These are phyloP conservation scores for Aspergillus unguis DNA, from an alignment of 2,329 filamentous ascomycete genomes.

Conservation along the genomic window DNA sequence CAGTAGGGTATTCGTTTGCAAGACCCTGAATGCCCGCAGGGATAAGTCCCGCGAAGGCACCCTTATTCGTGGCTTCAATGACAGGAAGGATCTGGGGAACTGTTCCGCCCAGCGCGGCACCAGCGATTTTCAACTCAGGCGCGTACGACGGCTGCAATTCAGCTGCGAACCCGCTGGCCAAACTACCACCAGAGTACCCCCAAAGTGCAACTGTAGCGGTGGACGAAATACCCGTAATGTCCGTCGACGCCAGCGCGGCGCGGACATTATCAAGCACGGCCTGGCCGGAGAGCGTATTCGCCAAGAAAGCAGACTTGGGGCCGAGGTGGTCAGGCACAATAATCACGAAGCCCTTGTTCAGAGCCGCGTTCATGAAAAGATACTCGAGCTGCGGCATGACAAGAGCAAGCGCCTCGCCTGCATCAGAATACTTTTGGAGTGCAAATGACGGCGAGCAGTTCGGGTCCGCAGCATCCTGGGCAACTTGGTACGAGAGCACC, in stretches of 20 bases:
- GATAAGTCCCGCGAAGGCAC: slow-evolving; percentile 34
- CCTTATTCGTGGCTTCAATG: slow-evolving; percentile 33
- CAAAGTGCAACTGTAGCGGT: slow-evolving; percentile 45
- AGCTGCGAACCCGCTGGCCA: slow-evolving; percentile 28
- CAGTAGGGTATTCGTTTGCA: slow-evolving; percentile 25
- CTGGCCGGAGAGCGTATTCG: slow-evolving; percentile 43
- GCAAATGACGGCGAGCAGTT: slow-evolving; percentile 29
- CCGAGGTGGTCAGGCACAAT: slow-evolving; percentile 49
- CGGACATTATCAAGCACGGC: slow-evolving; percentile 45
- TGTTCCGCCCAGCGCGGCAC: slow-evolving; percentile 50
- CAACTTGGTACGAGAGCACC: slow-evolving; percentile 43
- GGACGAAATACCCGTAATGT: slow-evolving; percentile 30
- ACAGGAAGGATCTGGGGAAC: slow-evolving; percentile 42
- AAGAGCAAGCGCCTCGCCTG: slow-evolving; percentile 32
- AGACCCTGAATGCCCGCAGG: slow-evolving; percentile 30
- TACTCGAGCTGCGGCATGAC: slow-evolving; percentile 34
- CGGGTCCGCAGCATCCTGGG: slow-evolving; percentile 27
- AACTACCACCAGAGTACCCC: slow-evolving; percentile 56
- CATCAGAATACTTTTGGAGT: slow-evolving; percentile 32
- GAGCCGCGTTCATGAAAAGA: slow-evolving; percentile 32
- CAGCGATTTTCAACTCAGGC: slow-evolving; percentile 36
- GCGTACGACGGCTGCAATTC: slow-evolving; percentile 18
- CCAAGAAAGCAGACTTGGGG: slow-evolving; percentile 42
- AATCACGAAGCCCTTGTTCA: slow-evolving; percentile 48
- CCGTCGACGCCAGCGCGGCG: slow-evolving; percentile 33